These are phyloP conservation scores for Biscutella laevigata DNA, from an alignment of 441 rosid species.

Conservation along the genomic window DNA sequence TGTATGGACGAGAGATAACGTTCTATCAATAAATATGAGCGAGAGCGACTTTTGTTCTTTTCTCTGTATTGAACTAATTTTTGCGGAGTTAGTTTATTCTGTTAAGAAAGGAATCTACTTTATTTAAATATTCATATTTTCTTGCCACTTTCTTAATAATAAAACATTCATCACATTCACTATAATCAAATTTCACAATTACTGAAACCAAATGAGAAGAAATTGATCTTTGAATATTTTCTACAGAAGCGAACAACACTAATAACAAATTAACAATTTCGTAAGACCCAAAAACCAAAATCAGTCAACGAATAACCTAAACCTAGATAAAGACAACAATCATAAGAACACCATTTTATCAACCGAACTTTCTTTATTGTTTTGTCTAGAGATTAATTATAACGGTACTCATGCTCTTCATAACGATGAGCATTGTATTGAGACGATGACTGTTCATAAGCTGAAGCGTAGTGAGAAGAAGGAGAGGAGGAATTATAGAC, in stretches of 20 bases:
- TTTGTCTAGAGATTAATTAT: not conserved
- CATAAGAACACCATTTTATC: not conserved
- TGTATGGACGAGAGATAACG: conserved; percentile 24
- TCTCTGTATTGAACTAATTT: no score
- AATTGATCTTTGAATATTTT: not conserved
- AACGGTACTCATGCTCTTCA: conserved; percentile 25
- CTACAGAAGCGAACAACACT: not conserved
- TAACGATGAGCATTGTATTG: conserved; percentile 32
- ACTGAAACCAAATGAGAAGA: not conserved
- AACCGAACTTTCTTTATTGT: not conserved
- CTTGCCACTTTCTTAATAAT: no score
- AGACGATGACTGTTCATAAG: conserved; percentile 32
- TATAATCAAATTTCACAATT: not conserved
- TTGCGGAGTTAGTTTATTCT: no score
- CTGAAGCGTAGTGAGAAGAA: conserved; percentile 25
- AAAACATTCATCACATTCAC: not conserved
- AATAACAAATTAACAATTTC: conserved; percentile 1
- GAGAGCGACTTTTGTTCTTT: conserved; percentile 15
- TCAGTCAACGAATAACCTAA: not conserved
- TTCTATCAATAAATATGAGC: conserved; percentile 7
- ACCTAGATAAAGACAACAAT: not conserved
- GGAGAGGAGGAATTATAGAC: conserved; percentile 37
- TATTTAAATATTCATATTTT: not conserved
- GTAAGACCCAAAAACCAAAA: not conserved
- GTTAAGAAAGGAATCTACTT: not conserved